A percentile compares a stretch with the other conserved stretches of the same genome.
phyloP scores from a whole-genome alignment of 2,329 filamentous ascomycete species.

The Zymoseptoria pseudotritici region DNA sequence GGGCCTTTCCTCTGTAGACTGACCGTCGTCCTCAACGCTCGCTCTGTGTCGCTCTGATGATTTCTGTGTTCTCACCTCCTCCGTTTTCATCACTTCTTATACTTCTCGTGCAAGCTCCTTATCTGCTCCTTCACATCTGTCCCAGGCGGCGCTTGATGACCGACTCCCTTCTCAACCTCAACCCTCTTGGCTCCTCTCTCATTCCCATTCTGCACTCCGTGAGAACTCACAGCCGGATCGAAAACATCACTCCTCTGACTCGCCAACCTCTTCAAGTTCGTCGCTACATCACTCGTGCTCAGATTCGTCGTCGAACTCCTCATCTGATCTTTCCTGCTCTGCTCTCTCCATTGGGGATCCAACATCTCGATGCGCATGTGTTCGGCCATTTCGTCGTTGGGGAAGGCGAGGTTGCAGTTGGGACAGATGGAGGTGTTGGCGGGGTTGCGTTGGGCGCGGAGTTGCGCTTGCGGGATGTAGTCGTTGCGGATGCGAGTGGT shows the following conservation, averaged over 20 bases:
- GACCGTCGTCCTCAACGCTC: too few relatives aligned
- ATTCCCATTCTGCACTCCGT: conserved; percentile 34
- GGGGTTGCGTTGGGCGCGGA: conserved; percentile 44
- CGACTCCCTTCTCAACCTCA: conserved; percentile 59
- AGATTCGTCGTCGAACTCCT: conserved; percentile 81
- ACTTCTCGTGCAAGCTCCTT: conserved; percentile 26
- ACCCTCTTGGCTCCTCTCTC: conserved; percentile 61
- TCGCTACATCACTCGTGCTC: conserved; percentile 78
- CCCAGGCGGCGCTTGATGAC: conserved; percentile 37
- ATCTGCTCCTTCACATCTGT: conserved; percentile 40
- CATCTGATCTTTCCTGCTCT: conserved; percentile 80
- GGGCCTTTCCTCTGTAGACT: too few relatives aligned
- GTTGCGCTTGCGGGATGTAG: conserved; percentile 78
- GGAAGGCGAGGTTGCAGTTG: conserved; percentile 87
- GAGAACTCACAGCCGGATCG: conserved; percentile 61
- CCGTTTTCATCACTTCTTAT: conserved; percentile 12
- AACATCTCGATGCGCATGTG: conserved; percentile 94
- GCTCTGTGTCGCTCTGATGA: too few relatives aligned
- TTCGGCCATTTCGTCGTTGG: conserved; percentile 77
- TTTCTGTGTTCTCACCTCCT: conserved; percentile 2
- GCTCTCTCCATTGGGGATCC: conserved; percentile 92
- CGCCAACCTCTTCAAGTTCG: conserved; percentile 90
- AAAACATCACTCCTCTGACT: conserved; percentile 84
- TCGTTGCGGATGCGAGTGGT: conserved; percentile 89
- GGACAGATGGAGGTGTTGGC: conserved; percentile 69